Evolutionary conservation across 331 rosid genomes (phyloP), one percentile per base, ranked within the genome.

Genomic region (Pyrus hybrid): DNA sequence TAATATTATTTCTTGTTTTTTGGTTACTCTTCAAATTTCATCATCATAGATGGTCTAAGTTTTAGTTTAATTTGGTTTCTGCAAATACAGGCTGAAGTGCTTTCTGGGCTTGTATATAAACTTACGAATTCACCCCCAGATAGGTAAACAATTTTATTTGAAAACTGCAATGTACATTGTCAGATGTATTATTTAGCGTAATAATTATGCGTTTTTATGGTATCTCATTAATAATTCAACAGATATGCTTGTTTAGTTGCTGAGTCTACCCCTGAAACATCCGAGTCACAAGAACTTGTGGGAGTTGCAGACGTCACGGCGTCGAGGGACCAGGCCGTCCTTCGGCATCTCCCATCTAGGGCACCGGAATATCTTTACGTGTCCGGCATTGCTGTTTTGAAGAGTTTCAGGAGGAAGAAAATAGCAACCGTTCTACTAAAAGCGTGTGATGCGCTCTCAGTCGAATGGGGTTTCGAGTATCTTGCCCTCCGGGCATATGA

Each of bases 191-290:
- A 5, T 53, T 16, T 7, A 53, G 9, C 20, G 22, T 53, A 41
- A 41, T 41, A 41, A 41, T 41, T 41, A 41, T 41, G 47, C 47
- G 14, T 41, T 41, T 41, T 41, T 11, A 41, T 41, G 47, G 47
- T 41, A 41, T 41, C 47, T 21, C 32, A 13, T 16, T 30, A 29
- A 21, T 13, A 72, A 20, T 18, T n/a, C 25, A 45, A 51, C 80
- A 93, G 97, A 85, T 90, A 93, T 75, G 97, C 96, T 22, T 93
- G 98, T 82, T 88, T 93, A 86, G 97, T 93, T 3, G 96, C 97
- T 28, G 97, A 88, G 87, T 64, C 84, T 8, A 79, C 68, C 13
- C 68, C 65, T 11, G 75, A 73, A 28, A 76, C 33, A 54, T 33
- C 75, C 43, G 67, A 85, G 73, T 72, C 87, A 16, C 45, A 60